Evolutionary conservation across 148 eudicot genomes (phyloP), one percentile per base, ranked within the genome.

Genomic region (Chenopodium formosanum): DNA sequence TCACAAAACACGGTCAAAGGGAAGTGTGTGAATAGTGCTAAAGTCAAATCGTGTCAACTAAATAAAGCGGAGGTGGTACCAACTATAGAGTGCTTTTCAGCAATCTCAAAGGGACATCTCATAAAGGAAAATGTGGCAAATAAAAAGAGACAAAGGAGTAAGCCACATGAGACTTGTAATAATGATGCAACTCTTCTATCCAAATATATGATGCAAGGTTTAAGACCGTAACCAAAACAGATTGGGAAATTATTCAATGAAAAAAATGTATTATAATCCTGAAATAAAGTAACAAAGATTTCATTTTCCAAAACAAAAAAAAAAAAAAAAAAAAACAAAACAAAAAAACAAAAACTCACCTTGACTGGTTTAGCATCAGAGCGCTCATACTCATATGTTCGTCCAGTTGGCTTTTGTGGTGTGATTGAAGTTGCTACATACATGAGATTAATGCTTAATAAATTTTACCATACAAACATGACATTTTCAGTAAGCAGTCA

Each of bases 311-410:
- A 27, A 27, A 27, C 0, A 53, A 12, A 53, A 10, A 53, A 13
- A 2, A 9, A 10, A 53, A 10, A 14, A 53, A 13, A 0, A 53
- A 16, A 32, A 1, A 2, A 32, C n/a, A 32, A 69, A 63, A 25
- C 0, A 74, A 31, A 79, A 76, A 67, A n/a, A 32, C 7, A 13
- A 58, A 72, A 46, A 77, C 92, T 44, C 40, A 91, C 98, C 98
- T 93, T 91, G 44, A 77, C 73, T 73, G 91, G 53, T 79, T 91
- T 95, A 78, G 83, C 87, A 87, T 90, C 95, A 78, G 86, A 75
- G 3, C 88, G 86, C 78, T 92, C 98, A 77, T 87, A 92, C 47
- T 95, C 98, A 84, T 85, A 93, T 72, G 83, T 85, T 67, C 87
- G 86, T 70, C 88, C 87, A 25, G 84, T 82, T 84, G 91, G 84